Evolutionary conservation across 441 rosid species (phyloP).

Genomic region (Theobroma grandiflorum): DNA sequence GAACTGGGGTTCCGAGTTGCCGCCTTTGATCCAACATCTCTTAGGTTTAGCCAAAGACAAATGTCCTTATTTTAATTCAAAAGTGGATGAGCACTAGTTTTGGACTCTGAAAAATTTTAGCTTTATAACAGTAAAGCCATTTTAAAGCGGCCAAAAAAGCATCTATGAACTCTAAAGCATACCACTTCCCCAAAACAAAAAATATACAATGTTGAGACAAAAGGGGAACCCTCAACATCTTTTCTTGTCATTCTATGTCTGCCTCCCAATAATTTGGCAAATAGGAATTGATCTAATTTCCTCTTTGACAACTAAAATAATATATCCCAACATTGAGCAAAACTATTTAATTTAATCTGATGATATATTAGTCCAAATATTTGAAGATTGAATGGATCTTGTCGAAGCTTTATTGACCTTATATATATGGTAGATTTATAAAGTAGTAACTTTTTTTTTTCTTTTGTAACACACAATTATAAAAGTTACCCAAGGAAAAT

Average conservation of each 20-base stretch:
- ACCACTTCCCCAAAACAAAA: neutral
- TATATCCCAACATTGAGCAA: neutral
- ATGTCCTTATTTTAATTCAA: neutral
- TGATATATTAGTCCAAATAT: neutral
- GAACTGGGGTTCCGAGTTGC: neutral
- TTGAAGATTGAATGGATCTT: neutral
- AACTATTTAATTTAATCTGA: neutral
- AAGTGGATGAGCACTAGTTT: constrained; percentile 2
- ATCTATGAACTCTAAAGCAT: neutral
- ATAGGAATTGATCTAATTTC: neutral
- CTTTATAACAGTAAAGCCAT: neutral
- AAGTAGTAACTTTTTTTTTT: neutral
- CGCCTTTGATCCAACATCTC: constrained; percentile 7
- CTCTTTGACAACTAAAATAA: neutral
- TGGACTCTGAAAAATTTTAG: neutral
- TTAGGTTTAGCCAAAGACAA: neutral
- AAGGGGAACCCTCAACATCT: neutral
- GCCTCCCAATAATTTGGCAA: neutral
- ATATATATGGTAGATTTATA: neutral
- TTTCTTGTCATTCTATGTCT: neutral
- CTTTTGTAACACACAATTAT: neutral
- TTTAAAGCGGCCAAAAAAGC: constrained; percentile 18
- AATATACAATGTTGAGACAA: neutral
- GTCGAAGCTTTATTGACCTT: neutral
- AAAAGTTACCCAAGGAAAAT: neutral